These are phyloP conservation scores for Aspergillus sp. DNA, from an alignment of 2,329 filamentous ascomycete genomes.

Conservation along the genomic window DNA sequence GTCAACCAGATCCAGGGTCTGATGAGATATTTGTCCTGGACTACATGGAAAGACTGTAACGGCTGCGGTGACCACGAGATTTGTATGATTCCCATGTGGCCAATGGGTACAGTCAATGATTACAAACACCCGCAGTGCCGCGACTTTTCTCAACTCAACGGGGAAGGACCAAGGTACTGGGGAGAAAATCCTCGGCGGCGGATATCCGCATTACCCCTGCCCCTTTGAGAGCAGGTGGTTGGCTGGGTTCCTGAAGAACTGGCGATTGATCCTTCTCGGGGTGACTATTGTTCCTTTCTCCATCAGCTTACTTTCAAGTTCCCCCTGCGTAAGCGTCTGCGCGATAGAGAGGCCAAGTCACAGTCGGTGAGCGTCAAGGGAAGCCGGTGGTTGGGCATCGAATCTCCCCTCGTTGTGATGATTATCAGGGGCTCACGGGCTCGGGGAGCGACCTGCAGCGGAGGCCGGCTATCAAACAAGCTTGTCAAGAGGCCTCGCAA, in stretches of 20 bases:
- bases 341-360: neutral
- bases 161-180: slow-evolving; percentile 35
- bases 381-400: neutral
- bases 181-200: slow-evolving; percentile 20
- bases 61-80: slow-evolving; percentile 60
- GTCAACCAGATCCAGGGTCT: slow-evolving; percentile 45
- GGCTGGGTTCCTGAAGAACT: neutral
- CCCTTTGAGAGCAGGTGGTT: neutral
- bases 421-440: neutral
- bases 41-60: slow-evolving; percentile 62
- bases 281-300: neutral
- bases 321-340: slow-evolving; percentile 1
- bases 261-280: neutral
- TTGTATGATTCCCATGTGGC: slow-evolving; percentile 69
- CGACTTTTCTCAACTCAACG: slow-evolving; percentile 30
- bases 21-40: slow-evolving; percentile 61
- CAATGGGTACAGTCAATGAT: slow-evolving; percentile 59
- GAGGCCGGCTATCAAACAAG: neutral
- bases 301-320: neutral
- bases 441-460: neutral
- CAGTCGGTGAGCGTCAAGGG: neutral
- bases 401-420: neutral
- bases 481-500: neutral
- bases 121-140: slow-evolving; percentile 56
- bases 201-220: neutral